Evolutionary conservation across 2,329 filamentous ascomycete genomes (phyloP).

Genomic region (Chaetomiaceae sp.): DNA sequence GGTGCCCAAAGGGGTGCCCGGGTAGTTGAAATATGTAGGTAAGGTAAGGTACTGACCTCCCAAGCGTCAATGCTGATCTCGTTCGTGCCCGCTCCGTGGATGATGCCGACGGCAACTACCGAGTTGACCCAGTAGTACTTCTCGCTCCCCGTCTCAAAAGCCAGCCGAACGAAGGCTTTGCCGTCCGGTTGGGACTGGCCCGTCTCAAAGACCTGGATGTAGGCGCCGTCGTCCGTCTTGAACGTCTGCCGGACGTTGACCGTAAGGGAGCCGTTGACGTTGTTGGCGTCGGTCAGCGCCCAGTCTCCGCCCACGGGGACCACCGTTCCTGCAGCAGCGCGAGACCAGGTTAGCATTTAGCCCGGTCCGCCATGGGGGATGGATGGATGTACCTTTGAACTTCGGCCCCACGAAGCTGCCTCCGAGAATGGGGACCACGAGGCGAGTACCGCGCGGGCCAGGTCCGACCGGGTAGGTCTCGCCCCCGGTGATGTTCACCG

Average conservation of each 20-base stretch:
- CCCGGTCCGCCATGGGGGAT: too few relatives aligned
- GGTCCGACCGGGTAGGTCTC: neutral
- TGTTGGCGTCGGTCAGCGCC: conserved; percentile 10
- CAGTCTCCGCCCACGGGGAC: conserved; percentile 16
- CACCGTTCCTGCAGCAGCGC: conserved; percentile 1
- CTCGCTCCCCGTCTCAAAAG: neutral
- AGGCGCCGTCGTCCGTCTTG: conserved; percentile 17
- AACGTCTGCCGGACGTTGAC: conserved; percentile 20
- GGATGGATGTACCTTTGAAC: conserved; percentile 10
- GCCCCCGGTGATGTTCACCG: conserved; percentile 18
- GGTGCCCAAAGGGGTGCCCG: too few relatives aligned
- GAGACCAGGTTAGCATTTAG: too few relatives aligned
- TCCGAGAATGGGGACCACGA: conserved; percentile 11
- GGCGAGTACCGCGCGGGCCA: neutral
- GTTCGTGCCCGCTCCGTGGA: neutral
- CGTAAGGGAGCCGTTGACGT: conserved; percentile 11
- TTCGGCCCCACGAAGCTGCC: conserved; percentile 16
- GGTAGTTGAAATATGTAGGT: too few relatives aligned
- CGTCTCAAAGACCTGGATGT: conserved; percentile 20
- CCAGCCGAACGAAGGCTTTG: conserved; percentile 13
- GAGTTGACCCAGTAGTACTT: neutral
- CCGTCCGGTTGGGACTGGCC: conserved; percentile 13
- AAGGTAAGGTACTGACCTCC: neutral
- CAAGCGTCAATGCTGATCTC: neutral
- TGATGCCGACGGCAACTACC: neutral